A percentile compares a stretch with the other conserved stretches of the same genome.
These are phyloP conservation scores for Thielaviopsis ethacetica DNA, from an alignment of 2,329 filamentous ascomycete genomes.

Conservation along the genomic window DNA sequence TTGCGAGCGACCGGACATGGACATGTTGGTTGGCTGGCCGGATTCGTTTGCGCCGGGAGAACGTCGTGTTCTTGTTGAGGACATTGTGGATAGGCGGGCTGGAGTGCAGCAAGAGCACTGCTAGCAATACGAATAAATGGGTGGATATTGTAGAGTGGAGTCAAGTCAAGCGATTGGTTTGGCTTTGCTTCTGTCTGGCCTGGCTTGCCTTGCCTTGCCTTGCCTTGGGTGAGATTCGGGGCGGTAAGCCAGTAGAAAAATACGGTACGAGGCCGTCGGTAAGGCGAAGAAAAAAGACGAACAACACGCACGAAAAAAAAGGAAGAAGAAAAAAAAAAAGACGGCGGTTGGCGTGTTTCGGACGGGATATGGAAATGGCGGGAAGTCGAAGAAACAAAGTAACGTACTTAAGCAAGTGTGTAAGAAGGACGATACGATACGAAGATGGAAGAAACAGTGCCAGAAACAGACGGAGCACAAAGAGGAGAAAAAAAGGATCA, in stretches of 20 bases:
- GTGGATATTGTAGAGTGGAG: neutral
- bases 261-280: neutral
- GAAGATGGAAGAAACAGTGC: too few species aligned
- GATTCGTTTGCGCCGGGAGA: slow-evolving; percentile 40
- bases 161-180: neutral
- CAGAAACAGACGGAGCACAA: slow-evolving; percentile 13
- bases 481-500: neutral
- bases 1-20: slow-evolving; percentile 32
- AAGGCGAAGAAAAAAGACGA: neutral
- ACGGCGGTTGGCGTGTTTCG: neutral
- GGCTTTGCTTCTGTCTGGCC: too few species aligned
- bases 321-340: neutral
- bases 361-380: neutral
- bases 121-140: neutral
- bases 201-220: too few species aligned
- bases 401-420: neutral
- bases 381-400: neutral
- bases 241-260: neutral
- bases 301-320: neutral
- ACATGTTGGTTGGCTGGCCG: slow-evolving; percentile 38
- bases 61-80: slow-evolving; percentile 33
- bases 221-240: neutral
- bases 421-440: too few species aligned
- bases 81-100: slow-evolving; percentile 12
- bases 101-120: neutral